Evolutionary conservation across 2,329 filamentous ascomycete species (phyloP), one percentile per base, ranked within the genome.

Genomic region (Neocatenulostroma microsporum): DNA sequence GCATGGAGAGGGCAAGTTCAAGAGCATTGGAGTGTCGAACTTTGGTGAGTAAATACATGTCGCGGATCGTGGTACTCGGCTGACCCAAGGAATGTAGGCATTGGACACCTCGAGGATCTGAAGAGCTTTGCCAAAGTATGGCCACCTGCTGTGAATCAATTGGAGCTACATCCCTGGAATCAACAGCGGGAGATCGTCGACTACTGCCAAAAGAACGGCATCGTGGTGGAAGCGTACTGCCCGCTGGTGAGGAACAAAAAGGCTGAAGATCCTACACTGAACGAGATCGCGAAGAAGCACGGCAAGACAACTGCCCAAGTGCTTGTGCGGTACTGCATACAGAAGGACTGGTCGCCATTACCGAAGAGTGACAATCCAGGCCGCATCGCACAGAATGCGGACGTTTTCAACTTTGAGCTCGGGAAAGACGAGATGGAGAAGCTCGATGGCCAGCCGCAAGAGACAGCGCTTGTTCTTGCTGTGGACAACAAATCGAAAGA

Each of bases 301-400:
- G 69, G 69, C 46, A 87, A 82, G 64, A 75, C 75, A 5, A 75
- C 81, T 41, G 81, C 83, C 8, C 87, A 94, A 68, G 65, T 94
- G 9, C 61, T 94, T 52, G 64, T 94, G 33, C 73, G 86, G 45
- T 94, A 85, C 73, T 83, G 82, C 48, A 60, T 94, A 61, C 83
- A 94, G 62, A 88, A 84, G 63, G 81, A 76, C 3, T 78, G 76
- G 57, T 70, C 49, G 10, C 82, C 82, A 30, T 64, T 87, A 42
- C 80, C 82, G 15, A 87, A 87, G 71, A 84, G 78, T 41, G 80
- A 81, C 33, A 81, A 74, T 4, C 70, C 76, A 0, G 73, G 70
- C 20, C 69, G 82, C 10, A 85, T 87, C 45, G 63, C 67, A 41
- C 72, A 78, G 54, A 88, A 87, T 51, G 67, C 69, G 1, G 62